phyloP scores from a whole-genome alignment of 495 filamentous ascomycete genomes.

The Glutinoglossum americanum region DNA sequence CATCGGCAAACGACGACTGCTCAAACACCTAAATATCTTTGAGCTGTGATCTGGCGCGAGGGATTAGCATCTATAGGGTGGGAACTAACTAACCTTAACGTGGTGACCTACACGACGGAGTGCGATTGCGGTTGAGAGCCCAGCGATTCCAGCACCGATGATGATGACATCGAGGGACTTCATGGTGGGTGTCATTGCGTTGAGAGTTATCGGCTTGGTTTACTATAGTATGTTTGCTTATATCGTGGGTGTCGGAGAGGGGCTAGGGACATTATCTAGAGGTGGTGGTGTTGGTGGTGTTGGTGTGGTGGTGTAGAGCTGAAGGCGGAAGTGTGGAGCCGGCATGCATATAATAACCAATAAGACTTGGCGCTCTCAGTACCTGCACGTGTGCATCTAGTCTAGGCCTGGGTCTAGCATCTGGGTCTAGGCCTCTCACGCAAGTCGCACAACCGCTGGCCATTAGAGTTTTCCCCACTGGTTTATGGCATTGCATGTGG shows the following conservation, averaged over 20 bases:
- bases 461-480: too few species aligned
- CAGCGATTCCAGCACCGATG: slow-evolving; percentile 35
- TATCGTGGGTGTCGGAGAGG: background rate
- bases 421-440: too few species aligned
- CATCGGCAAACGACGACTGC: slow-evolving; percentile 27
- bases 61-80: background rate
- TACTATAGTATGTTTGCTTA: background rate
- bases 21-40: slow-evolving; percentile 26
- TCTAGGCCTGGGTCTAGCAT: too few species aligned
- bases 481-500: too few species aligned
- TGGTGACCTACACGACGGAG: slow-evolving; percentile 30
- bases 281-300: background rate
- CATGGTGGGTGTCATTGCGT: background rate
- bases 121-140: slow-evolving; percentile 30
- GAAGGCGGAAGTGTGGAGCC: background rate
- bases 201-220: background rate
- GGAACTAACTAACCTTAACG: slow-evolving; percentile 18
- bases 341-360: background rate
- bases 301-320: too few species aligned
- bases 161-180: slow-evolving; percentile 21
- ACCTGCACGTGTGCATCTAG: too few species aligned
- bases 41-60: background rate
- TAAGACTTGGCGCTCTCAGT: too few species aligned
- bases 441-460: too few species aligned
- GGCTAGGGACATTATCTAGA: background rate